Base-by-base conservation (phyloP, 495 filamentous ascomycete species). In the Penicillium argentinense region DNA sequence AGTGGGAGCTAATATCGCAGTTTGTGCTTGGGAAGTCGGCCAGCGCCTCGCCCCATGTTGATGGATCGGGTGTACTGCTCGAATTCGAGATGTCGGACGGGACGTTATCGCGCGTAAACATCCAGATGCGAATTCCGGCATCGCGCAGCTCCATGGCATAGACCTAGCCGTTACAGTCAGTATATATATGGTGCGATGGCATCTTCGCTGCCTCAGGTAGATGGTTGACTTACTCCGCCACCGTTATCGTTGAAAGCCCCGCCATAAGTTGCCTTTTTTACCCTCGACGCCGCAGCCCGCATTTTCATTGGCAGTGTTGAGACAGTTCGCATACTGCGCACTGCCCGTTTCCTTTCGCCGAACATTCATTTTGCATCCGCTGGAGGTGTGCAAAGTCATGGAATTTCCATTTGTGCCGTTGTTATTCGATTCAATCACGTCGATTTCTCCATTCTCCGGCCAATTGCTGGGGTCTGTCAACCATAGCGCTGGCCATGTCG, bases 401-500 rank as follows among this genome's bases (percentile, higher is more conserved):
- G 60, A 44, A 30, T 56, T 60, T 11, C 70, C 70, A 17, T 55
- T 45, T 0, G 57, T 63, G 4, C 56, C 67, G 12, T 54, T 50
- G 28, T 73, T 73, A 17, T 61, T 59, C 1, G 57, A 49, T 42
- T 72, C 69, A 29, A 73, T 50, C 14, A 72, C 51, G 43, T 73
- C 68, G 13, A 73, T 73, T 30, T 73, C 69, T 12, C 69, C 68
- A 44, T 70, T 42, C 3, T 38, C 45, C 7, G 79, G 80, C 80
- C 80, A 83, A 21, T 76, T 69, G 9, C 62, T 47, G 1, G 77
- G 75, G 2, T 71, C 78, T 5, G 78, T 77, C 16, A 83, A 61
- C 80, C 80, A 84, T 17, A 85, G 72, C 0, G 74, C 74, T 0
- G 71, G 71, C 73, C 73, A 76, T 12, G 73, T 77, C 6, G 58